Conservation (phyloP, 108 stramenopile genomes). For the Conticribra weissflogii region DNA sequence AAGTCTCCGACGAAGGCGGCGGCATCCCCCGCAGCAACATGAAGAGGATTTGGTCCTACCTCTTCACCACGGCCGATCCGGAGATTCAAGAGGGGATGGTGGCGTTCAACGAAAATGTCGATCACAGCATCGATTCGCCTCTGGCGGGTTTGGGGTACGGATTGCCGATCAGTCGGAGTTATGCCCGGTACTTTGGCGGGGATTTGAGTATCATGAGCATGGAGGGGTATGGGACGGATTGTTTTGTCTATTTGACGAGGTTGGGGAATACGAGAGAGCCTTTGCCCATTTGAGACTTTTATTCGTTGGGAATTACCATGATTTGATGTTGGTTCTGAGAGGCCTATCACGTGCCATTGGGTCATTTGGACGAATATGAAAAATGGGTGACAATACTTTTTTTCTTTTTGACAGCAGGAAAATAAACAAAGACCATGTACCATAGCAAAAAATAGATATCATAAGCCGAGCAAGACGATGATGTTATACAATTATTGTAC, state of each 20-base stretch:
- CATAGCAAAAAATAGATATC: no score
- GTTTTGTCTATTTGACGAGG: conserved; percentile 92
- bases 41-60: conserved; percentile 95
- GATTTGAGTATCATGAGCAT: conserved; percentile 98
- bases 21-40: conserved; percentile 96
- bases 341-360: no score
- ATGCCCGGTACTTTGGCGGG: conserved; percentile 98
- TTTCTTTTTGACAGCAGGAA: not conserved
- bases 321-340: no score
- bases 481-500: no score
- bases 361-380: no score
- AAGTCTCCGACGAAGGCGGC: conserved; percentile 98
- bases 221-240: conserved; percentile 99
- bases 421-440: not conserved
- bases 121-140: conserved; percentile 92
- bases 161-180: conserved; percentile 94
- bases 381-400: no score
- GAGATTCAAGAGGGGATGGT: conserved; percentile 87
- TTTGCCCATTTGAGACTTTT: conserved; percentile 65
- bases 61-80: conserved; percentile 90
- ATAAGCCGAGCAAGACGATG: no score
- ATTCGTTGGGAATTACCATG: not conserved
- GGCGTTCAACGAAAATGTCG: conserved; percentile 67
- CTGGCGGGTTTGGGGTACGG: conserved; percentile 98
- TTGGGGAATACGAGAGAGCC: conserved; percentile 87